Percentiles rank a stretch among this genome's conserved stretches.
Evolutionary conservation across 176 grass and related monocot species (phyloP).

Genomic region (Rhynchospora breviuscula): DNA sequence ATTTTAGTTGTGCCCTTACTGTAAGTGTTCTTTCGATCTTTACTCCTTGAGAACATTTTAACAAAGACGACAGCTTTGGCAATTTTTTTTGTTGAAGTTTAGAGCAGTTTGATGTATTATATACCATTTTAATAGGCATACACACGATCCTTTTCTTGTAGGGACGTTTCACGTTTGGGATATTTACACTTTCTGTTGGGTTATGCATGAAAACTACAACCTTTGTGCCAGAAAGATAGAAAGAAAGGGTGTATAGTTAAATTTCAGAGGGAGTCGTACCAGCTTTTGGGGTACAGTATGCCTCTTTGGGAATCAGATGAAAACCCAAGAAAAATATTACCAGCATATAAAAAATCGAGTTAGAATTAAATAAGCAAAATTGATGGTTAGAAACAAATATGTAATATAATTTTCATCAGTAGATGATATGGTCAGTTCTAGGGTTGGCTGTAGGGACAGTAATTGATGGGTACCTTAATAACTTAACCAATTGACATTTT

Average conservation of each 20-base stretch:
- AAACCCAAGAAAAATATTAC: neutral
- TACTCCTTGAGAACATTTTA: neutral
- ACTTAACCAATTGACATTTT: neutral
- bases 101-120: neutral
- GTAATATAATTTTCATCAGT: neutral
- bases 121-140: neutral
- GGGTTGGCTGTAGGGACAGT: neutral
- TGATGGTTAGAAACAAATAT: neutral
- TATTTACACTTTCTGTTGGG: neutral
- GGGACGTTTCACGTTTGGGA: neutral
- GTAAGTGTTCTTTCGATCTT: neutral
- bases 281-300: neutral
- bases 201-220: neutral
- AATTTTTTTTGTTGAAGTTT: neutral
- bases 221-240: neutral
- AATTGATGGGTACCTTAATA: neutral
- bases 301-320: neutral
- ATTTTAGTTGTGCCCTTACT: neutral
- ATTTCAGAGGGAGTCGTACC: neutral
- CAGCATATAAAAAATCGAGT: neutral
- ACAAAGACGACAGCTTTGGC: neutral
- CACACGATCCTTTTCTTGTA: neutral
- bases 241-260: neutral
- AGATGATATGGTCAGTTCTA: neutral
- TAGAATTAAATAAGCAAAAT: neutral